phyloP scores from a whole-genome alignment of 1,139 yeast species.

The Geotrichum australiense region DNA sequence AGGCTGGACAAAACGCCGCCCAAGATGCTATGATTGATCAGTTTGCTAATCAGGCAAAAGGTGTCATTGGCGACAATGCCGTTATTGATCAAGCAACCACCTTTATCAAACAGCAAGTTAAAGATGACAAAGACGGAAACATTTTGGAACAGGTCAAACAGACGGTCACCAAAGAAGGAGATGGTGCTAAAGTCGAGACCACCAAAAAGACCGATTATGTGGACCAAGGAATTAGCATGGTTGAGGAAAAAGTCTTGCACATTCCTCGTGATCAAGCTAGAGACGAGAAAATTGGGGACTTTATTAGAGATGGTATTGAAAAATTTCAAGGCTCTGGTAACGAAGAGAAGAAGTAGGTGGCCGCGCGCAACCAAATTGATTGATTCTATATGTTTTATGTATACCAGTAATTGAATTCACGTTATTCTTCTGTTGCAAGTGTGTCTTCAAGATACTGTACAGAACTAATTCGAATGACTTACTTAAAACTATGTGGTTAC shows the following conservation, averaged over 20 bases:
- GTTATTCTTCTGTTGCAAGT: too few relatives aligned
- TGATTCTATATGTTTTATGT: too few relatives aligned
- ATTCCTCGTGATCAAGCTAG: slow-evolving; percentile 21
- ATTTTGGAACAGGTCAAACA: slow-evolving; percentile 1
- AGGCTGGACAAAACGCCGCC: slow-evolving; percentile 7
- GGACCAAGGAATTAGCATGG: slow-evolving; percentile 26
- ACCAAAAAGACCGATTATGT: slow-evolving; percentile 21
- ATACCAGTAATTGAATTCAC: too few relatives aligned
- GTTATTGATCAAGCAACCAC: slow-evolving; percentile 6
- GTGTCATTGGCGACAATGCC: slow-evolving; percentile 1
- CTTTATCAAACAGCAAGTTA: slow-evolving; percentile 5
- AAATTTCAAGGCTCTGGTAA: too few relatives aligned
- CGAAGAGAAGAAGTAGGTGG: too few relatives aligned
- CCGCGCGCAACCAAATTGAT: too few relatives aligned
- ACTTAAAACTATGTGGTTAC: too few relatives aligned
- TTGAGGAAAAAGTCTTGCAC: slow-evolving; percentile 25
- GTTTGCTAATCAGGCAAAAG: slow-evolving; percentile 1
- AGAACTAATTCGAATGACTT: too few relatives aligned
- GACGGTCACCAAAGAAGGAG: slow-evolving; percentile 8
- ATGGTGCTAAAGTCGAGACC: slow-evolving; percentile 2
- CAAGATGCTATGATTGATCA: slow-evolving; percentile 8
- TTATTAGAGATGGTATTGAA: slow-evolving; percentile 12
- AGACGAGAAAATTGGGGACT: slow-evolving; percentile 23
- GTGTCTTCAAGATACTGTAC: too few relatives aligned
- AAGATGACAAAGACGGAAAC: slow-evolving; percentile 1